Evolutionary conservation across 1,139 yeast genomes (phyloP).

Genomic region (Wickerhamiella infanticola): DNA sequence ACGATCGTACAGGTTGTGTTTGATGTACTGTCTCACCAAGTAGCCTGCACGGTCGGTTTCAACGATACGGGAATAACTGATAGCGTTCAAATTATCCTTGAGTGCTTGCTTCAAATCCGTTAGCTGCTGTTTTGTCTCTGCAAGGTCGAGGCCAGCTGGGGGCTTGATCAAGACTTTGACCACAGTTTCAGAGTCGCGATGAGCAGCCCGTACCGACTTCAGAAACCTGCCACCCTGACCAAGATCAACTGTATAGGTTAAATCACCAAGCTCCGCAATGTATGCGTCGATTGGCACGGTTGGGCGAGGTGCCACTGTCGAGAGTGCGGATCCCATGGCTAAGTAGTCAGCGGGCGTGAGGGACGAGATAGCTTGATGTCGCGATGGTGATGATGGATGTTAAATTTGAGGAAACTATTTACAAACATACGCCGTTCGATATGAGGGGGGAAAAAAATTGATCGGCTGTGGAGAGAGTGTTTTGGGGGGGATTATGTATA

Average conservation of each 20-base stretch:
- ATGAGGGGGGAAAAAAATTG: too few relatives aligned
- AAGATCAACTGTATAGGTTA: conserved; percentile 57
- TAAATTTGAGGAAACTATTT: too few relatives aligned
- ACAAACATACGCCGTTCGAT: too few relatives aligned
- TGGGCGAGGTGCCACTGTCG: conserved; percentile 77
- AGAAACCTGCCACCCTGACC: conserved; percentile 60
- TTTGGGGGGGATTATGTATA: background rate
- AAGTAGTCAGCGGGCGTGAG: background rate
- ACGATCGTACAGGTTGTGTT: conserved; percentile 71
- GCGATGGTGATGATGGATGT: too few relatives aligned
- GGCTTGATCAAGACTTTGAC: conserved; percentile 79
- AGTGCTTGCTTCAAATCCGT: conserved; percentile 1
- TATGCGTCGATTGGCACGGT: conserved; percentile 87
- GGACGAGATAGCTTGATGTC: too few relatives aligned
- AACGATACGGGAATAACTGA: conserved; percentile 57
- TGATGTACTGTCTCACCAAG: conserved; percentile 63
- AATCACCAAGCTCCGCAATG: conserved; percentile 56
- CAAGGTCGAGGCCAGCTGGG: conserved; percentile 22
- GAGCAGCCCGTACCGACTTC: conserved; percentile 61
- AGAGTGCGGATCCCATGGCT: conserved; percentile 72
- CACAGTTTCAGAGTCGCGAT: conserved; percentile 42
- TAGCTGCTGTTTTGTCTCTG: conserved; percentile 17
- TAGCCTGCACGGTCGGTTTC: conserved; percentile 93
- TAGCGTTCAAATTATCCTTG: conserved; percentile 36
- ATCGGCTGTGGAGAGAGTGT: too few relatives aligned